phyloP scores from a whole-genome alignment of 75 land plant genomes.

The Picea glauca region DNA sequence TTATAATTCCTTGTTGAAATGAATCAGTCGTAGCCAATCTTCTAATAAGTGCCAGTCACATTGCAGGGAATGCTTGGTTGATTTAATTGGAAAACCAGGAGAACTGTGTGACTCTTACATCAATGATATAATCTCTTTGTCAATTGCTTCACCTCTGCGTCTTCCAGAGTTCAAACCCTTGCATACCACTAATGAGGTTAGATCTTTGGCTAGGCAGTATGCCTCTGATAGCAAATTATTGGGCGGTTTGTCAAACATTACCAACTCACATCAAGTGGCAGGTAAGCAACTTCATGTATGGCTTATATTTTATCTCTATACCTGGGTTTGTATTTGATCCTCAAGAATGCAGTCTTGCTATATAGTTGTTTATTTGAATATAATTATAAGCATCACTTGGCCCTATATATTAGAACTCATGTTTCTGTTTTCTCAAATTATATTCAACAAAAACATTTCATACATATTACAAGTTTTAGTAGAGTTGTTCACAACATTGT shows the following conservation, averaged over 20 bases:
- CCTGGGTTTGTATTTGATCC: background rate
- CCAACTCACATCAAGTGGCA: background rate
- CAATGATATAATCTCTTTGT: conserved; percentile 55
- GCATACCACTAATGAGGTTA: conserved; percentile 36
- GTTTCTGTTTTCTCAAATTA: background rate
- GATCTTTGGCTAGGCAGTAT: conserved; percentile 63
- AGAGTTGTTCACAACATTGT: too few species aligned
- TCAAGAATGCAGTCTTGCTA: background rate
- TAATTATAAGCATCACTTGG: background rate
- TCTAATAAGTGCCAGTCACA: conserved; percentile 3
- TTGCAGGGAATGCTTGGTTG: conserved; percentile 79
- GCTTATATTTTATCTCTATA: background rate
- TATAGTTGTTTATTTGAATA: background rate
- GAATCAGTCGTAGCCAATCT: background rate
- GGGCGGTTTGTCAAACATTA: conserved; percentile 33
- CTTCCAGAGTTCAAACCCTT: conserved; percentile 54
- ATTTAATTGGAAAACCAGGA: conserved; percentile 79
- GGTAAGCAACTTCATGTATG: background rate
- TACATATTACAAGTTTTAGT: background rate
- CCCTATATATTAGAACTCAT: background rate
- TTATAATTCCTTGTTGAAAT: background rate
- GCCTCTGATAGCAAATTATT: conserved; percentile 46
- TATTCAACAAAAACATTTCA: background rate
- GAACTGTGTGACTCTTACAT: conserved; percentile 53
- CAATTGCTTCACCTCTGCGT: conserved; percentile 74